Conservation (phyloP, 768 basidiomycete species). For the Boletus vermiculosoides region DNA sequence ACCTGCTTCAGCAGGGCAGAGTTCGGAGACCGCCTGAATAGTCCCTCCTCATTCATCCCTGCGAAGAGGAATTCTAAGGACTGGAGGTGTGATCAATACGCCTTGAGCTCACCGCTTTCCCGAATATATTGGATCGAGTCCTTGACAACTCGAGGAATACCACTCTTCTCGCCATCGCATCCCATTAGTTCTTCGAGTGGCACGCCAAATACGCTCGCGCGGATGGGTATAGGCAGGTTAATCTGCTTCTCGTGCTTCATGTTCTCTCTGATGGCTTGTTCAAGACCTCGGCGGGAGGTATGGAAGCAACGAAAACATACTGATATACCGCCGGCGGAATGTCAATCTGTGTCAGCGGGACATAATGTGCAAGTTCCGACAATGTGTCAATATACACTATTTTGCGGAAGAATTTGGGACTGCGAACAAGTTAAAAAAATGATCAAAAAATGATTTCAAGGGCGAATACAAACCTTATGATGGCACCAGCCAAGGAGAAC, state of each 20-base stretch:
- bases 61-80: background rate
- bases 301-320: conserved; percentile 43
- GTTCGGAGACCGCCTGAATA: conserved; percentile 81
- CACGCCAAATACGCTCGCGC: conserved; percentile 73
- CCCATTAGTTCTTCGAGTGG: conserved; percentile 85
- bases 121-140: conserved; percentile 74
- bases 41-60: conserved; percentile 69
- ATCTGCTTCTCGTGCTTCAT: conserved; percentile 71
- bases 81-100: background rate
- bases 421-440: conserved; percentile 26
- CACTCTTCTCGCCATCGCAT: conserved; percentile 75
- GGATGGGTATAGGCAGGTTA: conserved; percentile 56
- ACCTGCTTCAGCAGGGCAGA: conserved; percentile 69
- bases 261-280: conserved; percentile 60
- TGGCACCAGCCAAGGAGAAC: conserved; percentile 83
- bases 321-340: conserved; percentile 80
- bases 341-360: conserved; percentile 87
- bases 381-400: conserved; percentile 73
- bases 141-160: conserved; percentile 76
- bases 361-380: conserved; percentile 70
- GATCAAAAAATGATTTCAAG: background rate
- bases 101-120: conserved; percentile 42
- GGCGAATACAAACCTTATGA: conserved; percentile 62
- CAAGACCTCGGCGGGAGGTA: background rate
- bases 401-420: conserved; percentile 90